A percentile compares a stretch with the other conserved stretches of the same genome.
phyloP scores from a whole-genome alignment of 2,329 filamentous ascomycete species.

The Aspergillus tamarii region DNA sequence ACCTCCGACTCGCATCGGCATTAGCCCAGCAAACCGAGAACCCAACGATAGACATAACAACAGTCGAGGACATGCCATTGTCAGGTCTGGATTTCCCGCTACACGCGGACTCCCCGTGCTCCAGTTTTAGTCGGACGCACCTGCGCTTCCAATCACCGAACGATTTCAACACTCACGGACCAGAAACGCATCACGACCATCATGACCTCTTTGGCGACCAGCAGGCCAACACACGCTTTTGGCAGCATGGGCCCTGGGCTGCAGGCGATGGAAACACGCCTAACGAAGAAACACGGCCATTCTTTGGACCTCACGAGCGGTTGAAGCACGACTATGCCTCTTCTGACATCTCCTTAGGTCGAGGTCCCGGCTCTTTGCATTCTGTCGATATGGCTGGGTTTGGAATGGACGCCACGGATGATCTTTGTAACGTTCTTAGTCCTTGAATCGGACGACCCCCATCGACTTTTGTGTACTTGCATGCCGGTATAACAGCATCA shows the following conservation, averaged over 20 bases:
- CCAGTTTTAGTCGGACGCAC: constrained; percentile 47
- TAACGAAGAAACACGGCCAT: constrained; percentile 46
- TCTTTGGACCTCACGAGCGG: constrained; percentile 48
- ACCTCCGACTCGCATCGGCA: constrained; percentile 41
- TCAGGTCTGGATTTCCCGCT: constrained; percentile 42
- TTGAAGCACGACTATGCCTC: constrained; percentile 49
- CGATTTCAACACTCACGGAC: constrained; percentile 43
- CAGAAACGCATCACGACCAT: constrained; percentile 43
- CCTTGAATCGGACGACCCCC: constrained; percentile 31
- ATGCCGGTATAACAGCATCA: constrained; percentile 36
- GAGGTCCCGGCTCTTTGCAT: constrained; percentile 47
- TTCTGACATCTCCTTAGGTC: constrained; percentile 47
- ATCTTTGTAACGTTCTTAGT: constrained; percentile 41
- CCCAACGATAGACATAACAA: constrained; percentile 47
- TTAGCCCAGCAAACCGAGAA: constrained; percentile 45
- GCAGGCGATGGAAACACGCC: constrained; percentile 47
- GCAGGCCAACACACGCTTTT: constrained; percentile 49
- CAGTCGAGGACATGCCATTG: constrained; percentile 42
- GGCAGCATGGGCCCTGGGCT: constrained; percentile 48
- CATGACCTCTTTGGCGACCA: constrained; percentile 50
- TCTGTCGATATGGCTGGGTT: constrained; percentile 51
- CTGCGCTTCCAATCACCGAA: constrained; percentile 47
- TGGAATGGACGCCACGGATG: constrained; percentile 43
- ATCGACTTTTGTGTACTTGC: constrained; percentile 24
- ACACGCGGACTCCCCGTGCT: constrained; percentile 47